phyloP scores from a whole-genome alignment of 805 yeast genomes.

The Hanseniaspora lindneri region DNA sequence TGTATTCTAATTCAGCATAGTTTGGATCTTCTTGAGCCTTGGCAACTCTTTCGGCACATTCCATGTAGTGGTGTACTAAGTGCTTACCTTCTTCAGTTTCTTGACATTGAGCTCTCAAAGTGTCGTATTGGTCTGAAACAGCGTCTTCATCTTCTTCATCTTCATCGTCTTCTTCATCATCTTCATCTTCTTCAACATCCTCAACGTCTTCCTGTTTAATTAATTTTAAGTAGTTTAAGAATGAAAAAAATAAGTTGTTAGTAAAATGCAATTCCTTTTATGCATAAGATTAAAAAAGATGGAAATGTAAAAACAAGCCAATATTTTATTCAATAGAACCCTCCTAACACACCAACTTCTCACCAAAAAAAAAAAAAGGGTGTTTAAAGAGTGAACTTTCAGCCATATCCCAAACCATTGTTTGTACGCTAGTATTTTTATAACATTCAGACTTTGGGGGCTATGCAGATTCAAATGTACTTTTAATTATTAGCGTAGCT shows the following conservation, averaged over 20 bases:
- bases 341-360: too few relatives aligned
- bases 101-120: constrained; percentile 55
- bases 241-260: constrained; percentile 18
- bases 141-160: constrained; percentile 64
- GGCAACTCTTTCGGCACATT: constrained; percentile 91
- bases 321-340: too few relatives aligned
- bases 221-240: constrained; percentile 17
- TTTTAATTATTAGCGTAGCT: too few relatives aligned
- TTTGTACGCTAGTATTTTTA: too few relatives aligned
- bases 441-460: too few relatives aligned
- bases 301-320: too few relatives aligned
- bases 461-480: too few relatives aligned
- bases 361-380: too few relatives aligned
- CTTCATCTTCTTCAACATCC: constrained; percentile 42
- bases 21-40: constrained; percentile 73
- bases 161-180: constrained; percentile 50
- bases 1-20: constrained; percentile 66
- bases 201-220: constrained; percentile 28
- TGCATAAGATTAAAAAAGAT: too few relatives aligned
- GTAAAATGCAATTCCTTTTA: constrained; percentile 4
- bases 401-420: too few relatives aligned
- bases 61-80: constrained; percentile 78
- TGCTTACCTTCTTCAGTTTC: constrained; percentile 56
- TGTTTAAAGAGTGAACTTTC: too few relatives aligned
- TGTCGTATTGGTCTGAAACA: constrained; percentile 53